These are phyloP conservation scores for Clonostachys rosea DNA, from an alignment of 2,329 filamentous ascomycete genomes.

Conservation along the genomic window DNA sequence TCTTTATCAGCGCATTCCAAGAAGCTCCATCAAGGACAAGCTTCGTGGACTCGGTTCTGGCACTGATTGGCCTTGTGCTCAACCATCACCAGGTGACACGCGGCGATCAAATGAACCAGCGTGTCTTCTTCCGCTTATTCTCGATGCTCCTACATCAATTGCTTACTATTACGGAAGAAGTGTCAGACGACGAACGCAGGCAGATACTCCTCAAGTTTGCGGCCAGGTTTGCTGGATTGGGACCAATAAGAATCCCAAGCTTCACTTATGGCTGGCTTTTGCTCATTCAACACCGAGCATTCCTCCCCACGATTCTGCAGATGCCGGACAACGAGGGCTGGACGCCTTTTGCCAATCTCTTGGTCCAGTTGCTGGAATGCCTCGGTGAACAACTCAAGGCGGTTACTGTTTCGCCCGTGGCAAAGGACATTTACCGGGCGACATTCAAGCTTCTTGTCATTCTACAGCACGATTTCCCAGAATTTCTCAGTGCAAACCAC, in stretches of 20 bases:
- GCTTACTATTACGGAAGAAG: slow-evolving; percentile 49
- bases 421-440: slow-evolving; percentile 81
- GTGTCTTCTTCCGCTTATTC: slow-evolving; percentile 87
- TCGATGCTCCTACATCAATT: slow-evolving; percentile 78
- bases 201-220: slow-evolving; percentile 71
- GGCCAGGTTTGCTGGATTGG: slow-evolving; percentile 65
- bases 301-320: slow-evolving; percentile 74
- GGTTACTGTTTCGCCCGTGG: slow-evolving; percentile 60
- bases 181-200: slow-evolving; percentile 56
- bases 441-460: slow-evolving; percentile 78
- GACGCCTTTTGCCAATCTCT: slow-evolving; percentile 67
- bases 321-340: slow-evolving; percentile 68
- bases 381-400: slow-evolving; percentile 77
- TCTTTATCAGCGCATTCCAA: slow-evolving; percentile 33
- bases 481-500: slow-evolving; percentile 87
- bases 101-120: slow-evolving; percentile 78
- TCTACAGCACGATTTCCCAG: slow-evolving; percentile 89
- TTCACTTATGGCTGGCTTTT: slow-evolving; percentile 85
- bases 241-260: slow-evolving; percentile 71
- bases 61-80: slow-evolving; percentile 74
- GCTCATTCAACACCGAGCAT: slow-evolving; percentile 78
- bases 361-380: slow-evolving; percentile 68
- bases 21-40: slow-evolving; percentile 47
- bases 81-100: slow-evolving; percentile 81
- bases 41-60: slow-evolving; percentile 74